These are phyloP conservation scores for Buddleja alternifolia DNA, from an alignment of 257 asterid species.

Conservation along the genomic window DNA sequence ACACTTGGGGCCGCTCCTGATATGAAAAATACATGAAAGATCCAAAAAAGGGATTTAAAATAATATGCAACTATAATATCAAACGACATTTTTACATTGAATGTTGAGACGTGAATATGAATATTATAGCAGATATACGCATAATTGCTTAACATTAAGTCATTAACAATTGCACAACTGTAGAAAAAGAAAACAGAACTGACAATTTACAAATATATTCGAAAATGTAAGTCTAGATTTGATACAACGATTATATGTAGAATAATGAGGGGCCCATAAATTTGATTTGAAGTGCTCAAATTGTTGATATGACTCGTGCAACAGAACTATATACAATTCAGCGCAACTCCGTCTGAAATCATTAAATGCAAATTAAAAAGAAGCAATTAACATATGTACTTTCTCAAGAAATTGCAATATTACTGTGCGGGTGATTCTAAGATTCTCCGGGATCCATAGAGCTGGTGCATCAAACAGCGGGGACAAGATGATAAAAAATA, in stretches of 20 bases:
- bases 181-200: neutral
- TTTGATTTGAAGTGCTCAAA: neutral
- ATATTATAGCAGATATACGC: too few relatives aligned
- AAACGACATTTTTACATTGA: slow-evolving; percentile 14
- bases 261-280: neutral
- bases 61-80: too few relatives aligned
- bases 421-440: too few relatives aligned
- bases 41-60: too few relatives aligned
- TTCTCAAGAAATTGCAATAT: neutral
- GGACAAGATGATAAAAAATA: too few relatives aligned
- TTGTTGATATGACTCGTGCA: neutral
- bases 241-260: neutral
- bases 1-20: too few relatives aligned
- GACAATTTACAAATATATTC: slow-evolving; percentile 1
- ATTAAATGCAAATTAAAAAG: neutral
- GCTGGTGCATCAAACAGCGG: too few relatives aligned
- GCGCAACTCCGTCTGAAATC: slow-evolving; percentile 32
- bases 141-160: slow-evolving; percentile 4
- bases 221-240: slow-evolving; percentile 7
- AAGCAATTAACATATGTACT: neutral
- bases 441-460: too few relatives aligned
- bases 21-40: too few relatives aligned
- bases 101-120: neutral
- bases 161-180: slow-evolving; percentile 5
- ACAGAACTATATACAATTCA: slow-evolving; percentile 7